These are phyloP conservation scores for Botrytis porri DNA, from an alignment of 2,329 filamentous ascomycete genomes.

Conservation along the genomic window DNA sequence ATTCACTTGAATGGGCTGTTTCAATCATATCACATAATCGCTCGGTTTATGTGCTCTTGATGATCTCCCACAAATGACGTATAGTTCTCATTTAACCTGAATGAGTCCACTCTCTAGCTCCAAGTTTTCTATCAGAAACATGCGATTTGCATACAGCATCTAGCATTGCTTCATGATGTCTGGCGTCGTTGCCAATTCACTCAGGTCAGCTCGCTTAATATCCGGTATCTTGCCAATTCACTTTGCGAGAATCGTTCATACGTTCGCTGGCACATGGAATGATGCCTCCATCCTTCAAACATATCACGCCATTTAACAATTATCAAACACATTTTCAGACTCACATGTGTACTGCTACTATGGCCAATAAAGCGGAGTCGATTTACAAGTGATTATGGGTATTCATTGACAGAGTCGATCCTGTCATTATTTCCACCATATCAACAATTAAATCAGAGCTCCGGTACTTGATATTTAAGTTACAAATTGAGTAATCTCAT, in stretches of 20 bases:
- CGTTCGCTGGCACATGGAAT: neutral
- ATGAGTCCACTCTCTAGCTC: neutral
- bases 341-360: accelerated
- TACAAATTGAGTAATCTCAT: too few species aligned
- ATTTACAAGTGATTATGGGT: too few species aligned
- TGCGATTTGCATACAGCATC: neutral
- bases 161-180: neutral
- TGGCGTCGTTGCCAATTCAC: neutral
- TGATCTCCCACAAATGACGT: neutral
- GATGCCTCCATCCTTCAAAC: neutral
- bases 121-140: neutral
- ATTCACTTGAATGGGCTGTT: neutral
- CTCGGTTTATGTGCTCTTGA: neutral
- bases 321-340: accelerated
- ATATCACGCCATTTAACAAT: neutral
- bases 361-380: neutral
- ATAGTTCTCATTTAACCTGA: neutral
- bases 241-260: neutral
- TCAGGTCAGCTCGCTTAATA: neutral
- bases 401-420: too few species aligned
- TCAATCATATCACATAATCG: accelerated
- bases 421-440: too few species aligned
- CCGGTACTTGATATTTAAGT: too few species aligned
- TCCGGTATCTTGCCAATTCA: neutral
- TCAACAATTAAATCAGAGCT: too few species aligned